Conservation (phyloP, 176 grass and related monocot genomes). For the Oryza meyeriana region DNA sequence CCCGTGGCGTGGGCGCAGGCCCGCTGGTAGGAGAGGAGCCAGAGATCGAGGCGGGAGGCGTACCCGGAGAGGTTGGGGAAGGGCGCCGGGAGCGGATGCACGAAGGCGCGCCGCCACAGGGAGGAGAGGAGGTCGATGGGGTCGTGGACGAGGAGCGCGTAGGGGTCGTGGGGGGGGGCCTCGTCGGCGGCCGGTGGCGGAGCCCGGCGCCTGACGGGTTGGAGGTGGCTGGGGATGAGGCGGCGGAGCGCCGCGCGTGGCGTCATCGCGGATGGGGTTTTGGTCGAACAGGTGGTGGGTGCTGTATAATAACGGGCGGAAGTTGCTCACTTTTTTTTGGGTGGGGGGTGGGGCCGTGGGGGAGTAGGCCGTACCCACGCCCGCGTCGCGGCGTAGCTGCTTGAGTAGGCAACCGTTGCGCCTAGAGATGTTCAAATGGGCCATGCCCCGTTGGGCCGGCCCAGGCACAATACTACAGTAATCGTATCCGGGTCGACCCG, state of each 20-base stretch:
- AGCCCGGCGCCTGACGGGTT: neutral
- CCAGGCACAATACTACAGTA: too few species aligned
- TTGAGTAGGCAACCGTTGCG: too few species aligned
- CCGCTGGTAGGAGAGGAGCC: slow-evolving; percentile 90
- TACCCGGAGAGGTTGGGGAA: slow-evolving; percentile 92
- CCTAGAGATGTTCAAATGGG: too few species aligned
- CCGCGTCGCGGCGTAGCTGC: too few species aligned
- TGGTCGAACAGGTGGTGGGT: slow-evolving; percentile 42
- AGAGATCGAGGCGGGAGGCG: slow-evolving; percentile 78
- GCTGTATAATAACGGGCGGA: too few species aligned
- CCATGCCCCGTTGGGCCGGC: too few species aligned
- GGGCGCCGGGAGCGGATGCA: slow-evolving; percentile 28
- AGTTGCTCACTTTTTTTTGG: too few species aligned
- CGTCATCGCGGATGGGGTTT: slow-evolving; percentile 7
- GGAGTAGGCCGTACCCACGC: too few species aligned
- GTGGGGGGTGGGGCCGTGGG: too few species aligned
- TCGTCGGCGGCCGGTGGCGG: slow-evolving; percentile 5
- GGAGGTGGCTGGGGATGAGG: slow-evolving; percentile 27
- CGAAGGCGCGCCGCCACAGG: slow-evolving; percentile 82
- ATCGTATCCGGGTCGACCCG: too few species aligned
- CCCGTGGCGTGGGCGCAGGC: slow-evolving; percentile 82
- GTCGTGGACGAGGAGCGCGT: slow-evolving; percentile 53
- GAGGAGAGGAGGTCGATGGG: slow-evolving; percentile 68
- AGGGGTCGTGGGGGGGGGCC: neutral
- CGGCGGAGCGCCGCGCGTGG: slow-evolving; percentile 30